Base-by-base conservation (phyloP, 371 early-diverging fungal genomes). In the Mortierella sp. region DNA sequence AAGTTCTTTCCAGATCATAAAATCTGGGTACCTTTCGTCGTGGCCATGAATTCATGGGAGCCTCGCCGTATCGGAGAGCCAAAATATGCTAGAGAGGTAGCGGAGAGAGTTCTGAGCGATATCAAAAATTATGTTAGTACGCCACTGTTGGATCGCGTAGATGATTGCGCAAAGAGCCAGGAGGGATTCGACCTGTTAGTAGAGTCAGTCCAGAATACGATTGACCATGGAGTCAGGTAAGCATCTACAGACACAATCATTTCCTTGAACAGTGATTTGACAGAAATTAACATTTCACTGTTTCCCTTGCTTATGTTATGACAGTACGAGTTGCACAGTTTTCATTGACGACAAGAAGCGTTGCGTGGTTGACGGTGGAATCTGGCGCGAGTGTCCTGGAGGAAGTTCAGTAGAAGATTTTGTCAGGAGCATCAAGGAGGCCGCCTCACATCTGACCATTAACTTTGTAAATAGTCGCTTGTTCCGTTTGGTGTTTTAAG, bases 321-420 rank as follows among this genome's bases (percentile, higher is more conserved):
- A 55, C 63, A 87, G 87, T n/a, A 84, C 84, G 48, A 87, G 89
- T 74, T 89, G 89, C 65, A 87, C 87, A 9, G 73, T 88, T 10
- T 85, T 75, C 43, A 83, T 88, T 36, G 66, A 87, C 52, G 65
- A 85, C 74, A 76, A 84, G 72, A 76, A 83, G 47, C 84, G 87
- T 3, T 89, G 89, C 69, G 83, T 89, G 33, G 70, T 79, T n/a
- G 89, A 89, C 63, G 84, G 86, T 2, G 74, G 74, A 0, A 36
- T 69, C 1, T 89, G 89, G 89, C 77, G 82, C 6, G 79, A 84
- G 11, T 86, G 86, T 43, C 77, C 78, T 21, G 84, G 67, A 41
- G 86, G 86, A 11, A 63, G 59, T 53, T 28, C 60, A 2, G 64
- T 82, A 3, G 55, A 36, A 0, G 85, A 84, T 47, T 86, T 86